Conservation (phyloP, 176 grass and related monocot species). For the Zea luxurians region DNA sequence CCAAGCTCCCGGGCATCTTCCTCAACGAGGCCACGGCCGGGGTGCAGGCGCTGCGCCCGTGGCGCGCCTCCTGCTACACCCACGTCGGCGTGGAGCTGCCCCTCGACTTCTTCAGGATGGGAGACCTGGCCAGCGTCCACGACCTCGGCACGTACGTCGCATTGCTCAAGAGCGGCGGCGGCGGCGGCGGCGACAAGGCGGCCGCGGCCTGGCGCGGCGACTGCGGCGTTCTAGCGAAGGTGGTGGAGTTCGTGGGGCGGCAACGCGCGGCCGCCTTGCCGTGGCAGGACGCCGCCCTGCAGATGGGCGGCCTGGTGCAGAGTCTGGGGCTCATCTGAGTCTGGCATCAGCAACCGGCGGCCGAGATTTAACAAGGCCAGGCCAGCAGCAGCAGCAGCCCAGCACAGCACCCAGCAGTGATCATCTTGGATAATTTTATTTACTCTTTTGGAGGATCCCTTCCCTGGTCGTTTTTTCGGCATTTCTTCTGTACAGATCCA, state of each 20-base stretch:
- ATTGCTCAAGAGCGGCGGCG: constrained; percentile 44
- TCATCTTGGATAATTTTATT: constrained; percentile 12
- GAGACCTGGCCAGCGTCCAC: constrained; percentile 66
- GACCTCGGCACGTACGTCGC: constrained; percentile 68
- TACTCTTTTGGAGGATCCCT: constrained; percentile 12
- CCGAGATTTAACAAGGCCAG: too few species aligned
- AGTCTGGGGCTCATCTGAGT: constrained; percentile 59
- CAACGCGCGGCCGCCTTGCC: constrained; percentile 28
- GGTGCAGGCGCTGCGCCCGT: constrained; percentile 41
- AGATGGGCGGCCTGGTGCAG: constrained; percentile 73
- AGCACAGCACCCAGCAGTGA: background rate
- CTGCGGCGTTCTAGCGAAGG: constrained; percentile 42
- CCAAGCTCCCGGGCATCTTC: constrained; percentile 73
- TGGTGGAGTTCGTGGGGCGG: constrained; percentile 38
- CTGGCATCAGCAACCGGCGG: background rate
- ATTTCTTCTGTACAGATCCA: constrained; percentile 17
- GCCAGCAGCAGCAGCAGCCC: background rate
- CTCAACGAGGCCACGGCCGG: constrained; percentile 59
- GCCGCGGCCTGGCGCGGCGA: background rate
- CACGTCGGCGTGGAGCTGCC: constrained; percentile 84
- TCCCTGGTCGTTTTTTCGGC: background rate
- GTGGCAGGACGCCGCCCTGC: constrained; percentile 70
- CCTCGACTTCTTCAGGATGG: constrained; percentile 60
- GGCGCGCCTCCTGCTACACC: constrained; percentile 55
- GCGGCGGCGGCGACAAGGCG: background rate